Evolutionary conservation across 2,329 filamentous ascomycete genomes (phyloP).

Genomic region (Penicillium sp.): DNA sequence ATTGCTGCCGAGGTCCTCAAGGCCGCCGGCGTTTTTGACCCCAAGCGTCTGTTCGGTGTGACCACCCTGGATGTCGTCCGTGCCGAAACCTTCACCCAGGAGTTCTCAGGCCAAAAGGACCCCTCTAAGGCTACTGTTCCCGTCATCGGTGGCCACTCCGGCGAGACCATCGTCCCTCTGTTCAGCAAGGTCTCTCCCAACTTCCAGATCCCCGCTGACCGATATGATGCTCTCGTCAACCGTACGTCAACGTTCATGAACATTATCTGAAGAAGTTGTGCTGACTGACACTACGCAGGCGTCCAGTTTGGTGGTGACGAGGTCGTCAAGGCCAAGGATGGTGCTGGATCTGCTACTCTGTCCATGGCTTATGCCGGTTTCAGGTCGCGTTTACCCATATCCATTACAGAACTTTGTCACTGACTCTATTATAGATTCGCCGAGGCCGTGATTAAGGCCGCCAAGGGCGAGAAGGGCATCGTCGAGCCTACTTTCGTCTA

Average conservation of each 20-base stretch:
- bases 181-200: slow-evolving; percentile 86
- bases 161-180: slow-evolving; percentile 95
- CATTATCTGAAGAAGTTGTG: neutral
- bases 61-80: slow-evolving; percentile 98
- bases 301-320: slow-evolving; percentile 98
- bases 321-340: slow-evolving; percentile 93
- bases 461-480: slow-evolving; percentile 85
- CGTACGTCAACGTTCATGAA: slow-evolving; percentile 51
- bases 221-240: slow-evolving; percentile 86
- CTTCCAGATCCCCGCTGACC: slow-evolving; percentile 79
- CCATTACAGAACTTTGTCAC: slow-evolving; percentile 7
- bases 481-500: slow-evolving; percentile 96
- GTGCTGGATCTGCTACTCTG: slow-evolving; percentile 82
- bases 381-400: slow-evolving; percentile 58
- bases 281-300: slow-evolving; percentile 40
- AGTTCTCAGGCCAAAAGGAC: slow-evolving; percentile 77
- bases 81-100: slow-evolving; percentile 92
- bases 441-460: slow-evolving; percentile 86
- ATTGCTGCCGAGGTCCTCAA: slow-evolving; percentile 97
- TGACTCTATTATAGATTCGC: slow-evolving; percentile 65
- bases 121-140: slow-evolving; percentile 81
- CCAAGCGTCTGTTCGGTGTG: slow-evolving; percentile 95
- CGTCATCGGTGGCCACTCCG: slow-evolving; percentile 95
- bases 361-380: slow-evolving; percentile 96
- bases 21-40: slow-evolving; percentile 86